A percentile compares a stretch with the other conserved stretches of the same genome.
Evolutionary conservation across 495 filamentous ascomycete species (phyloP).

Genomic region (Friedmanniomyces endolithicus): DNA sequence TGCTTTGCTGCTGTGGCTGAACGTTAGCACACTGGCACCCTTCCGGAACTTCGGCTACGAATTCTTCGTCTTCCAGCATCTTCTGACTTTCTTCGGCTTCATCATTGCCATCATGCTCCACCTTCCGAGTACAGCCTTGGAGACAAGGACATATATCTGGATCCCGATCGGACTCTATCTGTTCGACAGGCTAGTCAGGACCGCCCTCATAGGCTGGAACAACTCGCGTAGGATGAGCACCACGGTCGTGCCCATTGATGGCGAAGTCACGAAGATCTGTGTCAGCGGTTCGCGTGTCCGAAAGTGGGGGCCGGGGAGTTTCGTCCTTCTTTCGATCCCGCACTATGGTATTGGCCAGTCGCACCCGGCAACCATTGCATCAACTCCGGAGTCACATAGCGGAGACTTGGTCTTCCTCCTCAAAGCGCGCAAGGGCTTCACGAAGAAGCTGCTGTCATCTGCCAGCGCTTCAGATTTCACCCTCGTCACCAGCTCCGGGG

Average conservation of each 20-base stretch:
- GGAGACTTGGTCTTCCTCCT: slow-evolving; percentile 57
- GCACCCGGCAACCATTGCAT: slow-evolving; percentile 72
- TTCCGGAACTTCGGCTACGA: slow-evolving; percentile 1
- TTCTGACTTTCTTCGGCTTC: neutral
- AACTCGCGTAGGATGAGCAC: slow-evolving; percentile 55
- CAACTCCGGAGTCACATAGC: slow-evolving; percentile 37
- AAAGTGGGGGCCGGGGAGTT: slow-evolving; percentile 65
- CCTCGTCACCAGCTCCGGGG: too few relatives aligned
- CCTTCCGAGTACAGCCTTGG: slow-evolving; percentile 1
- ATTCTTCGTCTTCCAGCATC: neutral
- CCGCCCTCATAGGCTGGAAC: slow-evolving; percentile 40
- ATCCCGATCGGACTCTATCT: slow-evolving; percentile 55
- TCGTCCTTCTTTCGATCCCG: slow-evolving; percentile 56
- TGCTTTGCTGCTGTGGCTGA: slow-evolving; percentile 5
- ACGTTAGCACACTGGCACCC: neutral
- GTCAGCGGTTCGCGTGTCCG: slow-evolving; percentile 52
- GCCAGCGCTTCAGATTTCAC: slow-evolving; percentile 36
- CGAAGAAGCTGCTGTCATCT: slow-evolving; percentile 48
- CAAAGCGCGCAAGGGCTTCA: slow-evolving; percentile 57
- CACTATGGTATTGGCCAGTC: slow-evolving; percentile 31
- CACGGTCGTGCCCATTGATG: slow-evolving; percentile 47
- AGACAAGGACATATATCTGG: slow-evolving; percentile 1
- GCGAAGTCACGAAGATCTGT: slow-evolving; percentile 53
- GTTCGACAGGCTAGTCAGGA: slow-evolving; percentile 53
- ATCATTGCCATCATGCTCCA: slow-evolving; percentile 4